Conservation (phyloP, 208 protist genomes). For the Acanthamoeba sp. region DNA sequence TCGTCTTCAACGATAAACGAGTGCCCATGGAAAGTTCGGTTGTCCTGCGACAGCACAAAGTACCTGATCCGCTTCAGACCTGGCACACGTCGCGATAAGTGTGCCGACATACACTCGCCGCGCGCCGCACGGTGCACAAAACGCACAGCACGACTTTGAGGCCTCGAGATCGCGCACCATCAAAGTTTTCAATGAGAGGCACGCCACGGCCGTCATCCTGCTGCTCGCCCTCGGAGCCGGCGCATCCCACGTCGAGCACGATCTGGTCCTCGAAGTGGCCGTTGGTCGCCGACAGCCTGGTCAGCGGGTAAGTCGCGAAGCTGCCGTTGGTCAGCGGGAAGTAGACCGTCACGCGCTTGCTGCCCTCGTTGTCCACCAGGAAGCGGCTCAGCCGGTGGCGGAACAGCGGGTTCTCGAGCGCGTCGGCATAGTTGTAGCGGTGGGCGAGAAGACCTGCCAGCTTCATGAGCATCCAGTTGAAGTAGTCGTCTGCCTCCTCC, state of each 20-base stretch:
- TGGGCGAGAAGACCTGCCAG: not conserved
- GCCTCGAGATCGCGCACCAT: not conserved
- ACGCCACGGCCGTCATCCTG: not conserved
- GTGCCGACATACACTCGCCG: too few relatives aligned
- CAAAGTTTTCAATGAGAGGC: not conserved
- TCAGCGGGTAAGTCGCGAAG: conserved; percentile 4
- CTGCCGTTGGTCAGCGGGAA: conserved; percentile 38
- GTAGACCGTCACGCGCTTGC: conserved; percentile 32
- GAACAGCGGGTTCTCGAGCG: conserved; percentile 32
- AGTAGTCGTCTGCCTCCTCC: not conserved
- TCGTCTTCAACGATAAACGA: not conserved
- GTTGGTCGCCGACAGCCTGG: conserved; percentile 13
- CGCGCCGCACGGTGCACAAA: not conserved
- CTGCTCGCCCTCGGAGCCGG: not conserved
- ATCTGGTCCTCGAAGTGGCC: conserved; percentile 44
- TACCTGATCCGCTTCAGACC: not conserved
- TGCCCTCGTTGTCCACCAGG: conserved; percentile 54
- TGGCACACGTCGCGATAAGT: too few relatives aligned
- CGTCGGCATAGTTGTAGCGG: conserved; percentile 15
- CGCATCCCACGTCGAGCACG: conserved; percentile 6
- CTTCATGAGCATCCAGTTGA: not conserved
- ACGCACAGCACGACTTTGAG: not conserved
- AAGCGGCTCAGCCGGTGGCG: conserved; percentile 16
- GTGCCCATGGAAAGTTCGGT: not conserved
- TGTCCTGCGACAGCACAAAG: conserved; percentile 16